Base-by-base conservation (phyloP, 2,329 filamentous ascomycete species). In the Nakataea oryzae region DNA sequence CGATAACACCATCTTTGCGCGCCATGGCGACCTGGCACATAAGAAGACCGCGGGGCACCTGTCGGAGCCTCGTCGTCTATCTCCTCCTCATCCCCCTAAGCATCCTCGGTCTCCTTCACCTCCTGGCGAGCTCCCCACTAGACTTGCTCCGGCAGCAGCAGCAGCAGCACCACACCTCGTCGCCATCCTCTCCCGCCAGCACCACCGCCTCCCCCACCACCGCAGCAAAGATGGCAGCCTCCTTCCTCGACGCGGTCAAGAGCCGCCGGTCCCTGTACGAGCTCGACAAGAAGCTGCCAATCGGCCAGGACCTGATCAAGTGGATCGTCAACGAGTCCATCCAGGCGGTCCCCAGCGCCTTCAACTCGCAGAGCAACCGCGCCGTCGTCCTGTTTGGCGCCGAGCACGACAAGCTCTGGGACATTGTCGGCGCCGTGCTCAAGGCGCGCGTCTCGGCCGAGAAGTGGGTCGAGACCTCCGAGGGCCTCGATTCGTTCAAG, bases 291-390 rank as follows among this genome's bases (percentile, higher is more conserved):
- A 66, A 75, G 50, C 71, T 75, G 1, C 74, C 80, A 66, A 78
- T 82, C 69, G 71, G 76, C 24, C 78, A 82, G 68, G 68, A 72
- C 56, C 67, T 71, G 54, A 79, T 85, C 54, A 27, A 27, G 54
- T 27, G 26, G 26, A 56, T 85, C 63, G 75, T 74, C 62, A 67
- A 56, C 26, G 54, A 56, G 26, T 27, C 54, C 26, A 56, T 56
- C 26, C 54, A 56, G 54, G 28, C 54, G 67, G 76, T 82, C 1
- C 86, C 87, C 14, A 83, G 79, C 58, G 79, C 82, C n/a, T 90
- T 89, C 81, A 89, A 90, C 78, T 83, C 80, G 7, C 87, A 89
- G 72, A 82, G 81, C n/a, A 80, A 85, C 0, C 80, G 87, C 54
- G 70, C 86, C 24, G 80, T 89, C 17, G 77, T 89, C 4, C 77